phyloP scores from a whole-genome alignment of 1,284 basidiomycete species.

The Papiliotrema nemorosa region DNA sequence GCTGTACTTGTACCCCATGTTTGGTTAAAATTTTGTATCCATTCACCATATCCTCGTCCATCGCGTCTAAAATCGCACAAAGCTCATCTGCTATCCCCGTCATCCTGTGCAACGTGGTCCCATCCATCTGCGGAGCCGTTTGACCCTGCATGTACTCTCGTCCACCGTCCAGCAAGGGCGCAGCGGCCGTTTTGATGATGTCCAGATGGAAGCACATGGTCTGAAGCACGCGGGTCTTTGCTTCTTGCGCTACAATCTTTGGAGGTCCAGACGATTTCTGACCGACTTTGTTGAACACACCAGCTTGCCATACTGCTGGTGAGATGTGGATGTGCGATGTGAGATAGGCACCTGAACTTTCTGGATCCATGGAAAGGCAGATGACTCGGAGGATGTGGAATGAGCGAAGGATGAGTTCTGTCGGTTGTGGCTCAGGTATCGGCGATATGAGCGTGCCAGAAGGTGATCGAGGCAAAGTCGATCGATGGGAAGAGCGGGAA shows the following conservation, averaged over 20 bases:
- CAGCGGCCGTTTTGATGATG: slow-evolving; percentile 42
- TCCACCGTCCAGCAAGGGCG: slow-evolving; percentile 52
- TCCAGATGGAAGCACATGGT: slow-evolving; percentile 26
- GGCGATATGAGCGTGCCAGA: slow-evolving; percentile 24
- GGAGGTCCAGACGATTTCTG: slow-evolving; percentile 15
- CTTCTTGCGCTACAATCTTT: slow-evolving; percentile 32
- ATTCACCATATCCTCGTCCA: slow-evolving; percentile 78
- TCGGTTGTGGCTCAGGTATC: slow-evolving; percentile 52
- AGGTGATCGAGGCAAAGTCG: slow-evolving; percentile 10
- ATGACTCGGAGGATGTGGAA: slow-evolving; percentile 85
- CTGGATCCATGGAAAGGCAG: slow-evolving; percentile 68
- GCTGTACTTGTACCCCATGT: slow-evolving; percentile 62
- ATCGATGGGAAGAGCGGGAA: slow-evolving; percentile 3
- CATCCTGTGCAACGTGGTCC: slow-evolving; percentile 51
- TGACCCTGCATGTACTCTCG: slow-evolving; percentile 60
- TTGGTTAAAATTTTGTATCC: slow-evolving; percentile 86
- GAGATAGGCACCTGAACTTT: slow-evolving; percentile 79
- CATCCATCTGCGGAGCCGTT: slow-evolving; percentile 56
- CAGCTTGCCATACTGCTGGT: slow-evolving; percentile 69
- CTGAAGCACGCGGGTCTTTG: slow-evolving; percentile 33
- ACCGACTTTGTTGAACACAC: slow-evolving; percentile 13
- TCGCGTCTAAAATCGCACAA: slow-evolving; percentile 55
- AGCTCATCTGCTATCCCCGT: slow-evolving; percentile 65
- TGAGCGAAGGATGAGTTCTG: slow-evolving; percentile 72
- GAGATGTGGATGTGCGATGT: slow-evolving; percentile 84